Evolutionary conservation across 345 rosid species (phyloP).

Genomic region (Bruguiera parviflora): DNA sequence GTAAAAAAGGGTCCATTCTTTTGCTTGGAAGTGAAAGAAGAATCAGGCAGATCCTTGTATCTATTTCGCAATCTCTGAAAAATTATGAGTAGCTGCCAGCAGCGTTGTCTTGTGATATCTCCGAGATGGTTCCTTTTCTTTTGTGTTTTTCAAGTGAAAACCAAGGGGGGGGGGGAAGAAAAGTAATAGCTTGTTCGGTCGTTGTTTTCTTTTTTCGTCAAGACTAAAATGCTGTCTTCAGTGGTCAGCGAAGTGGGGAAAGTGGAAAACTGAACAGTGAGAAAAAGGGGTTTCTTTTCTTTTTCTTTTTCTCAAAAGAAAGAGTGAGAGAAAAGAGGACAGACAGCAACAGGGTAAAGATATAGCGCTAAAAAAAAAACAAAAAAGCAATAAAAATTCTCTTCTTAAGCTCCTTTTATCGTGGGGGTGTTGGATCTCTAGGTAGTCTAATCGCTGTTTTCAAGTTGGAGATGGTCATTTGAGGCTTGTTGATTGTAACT

Average conservation of each 20-base stretch:
- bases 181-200: too few species aligned
- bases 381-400: background rate
- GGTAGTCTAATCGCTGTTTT: background rate
- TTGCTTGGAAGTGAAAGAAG: too few species aligned
- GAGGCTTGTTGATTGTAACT: background rate
- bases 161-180: too few species aligned
- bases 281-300: conserved; percentile 29
- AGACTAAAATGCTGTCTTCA: conserved; percentile 34
- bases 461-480: background rate
- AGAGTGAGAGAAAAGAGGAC: background rate
- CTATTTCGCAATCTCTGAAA: too few species aligned
- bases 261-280: conserved; percentile 55
- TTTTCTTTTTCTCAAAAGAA: conserved; percentile 17
- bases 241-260: conserved; percentile 65
- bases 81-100: too few species aligned
- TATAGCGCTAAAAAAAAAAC: background rate
- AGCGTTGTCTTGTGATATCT: too few species aligned
- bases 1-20: too few species aligned
- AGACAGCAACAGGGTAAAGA: conserved; percentile 7
- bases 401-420: background rate
- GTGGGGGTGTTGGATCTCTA: background rate
- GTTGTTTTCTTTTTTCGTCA: background rate
- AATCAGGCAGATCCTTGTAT: too few species aligned
- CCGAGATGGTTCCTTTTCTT: too few species aligned
- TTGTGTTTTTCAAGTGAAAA: too few species aligned